Evolutionary conservation across 495 filamentous ascomycete species (phyloP).

Genomic region (Polyplosphaeria fusca): DNA sequence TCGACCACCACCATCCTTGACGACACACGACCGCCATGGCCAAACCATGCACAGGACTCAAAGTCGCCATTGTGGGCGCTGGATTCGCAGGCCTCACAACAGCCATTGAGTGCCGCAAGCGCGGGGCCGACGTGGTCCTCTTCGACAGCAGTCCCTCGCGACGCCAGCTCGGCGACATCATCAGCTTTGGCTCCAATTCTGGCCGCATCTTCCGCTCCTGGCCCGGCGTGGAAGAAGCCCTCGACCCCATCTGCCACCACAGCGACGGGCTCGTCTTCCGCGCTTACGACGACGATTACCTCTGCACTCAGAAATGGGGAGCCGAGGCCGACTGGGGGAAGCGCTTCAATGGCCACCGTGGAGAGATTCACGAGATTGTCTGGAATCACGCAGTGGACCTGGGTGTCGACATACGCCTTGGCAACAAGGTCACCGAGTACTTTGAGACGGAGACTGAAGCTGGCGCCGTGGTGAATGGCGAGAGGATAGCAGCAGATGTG

Average conservation of each 20-base stretch:
- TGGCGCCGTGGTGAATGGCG: conserved; percentile 54
- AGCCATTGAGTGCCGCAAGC: conserved; percentile 23
- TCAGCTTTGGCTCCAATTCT: conserved; percentile 28
- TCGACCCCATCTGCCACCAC: conserved; percentile 48
- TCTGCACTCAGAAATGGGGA: conserved; percentile 41
- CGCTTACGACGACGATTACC: conserved; percentile 42
- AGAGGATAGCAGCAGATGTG: conserved; percentile 53
- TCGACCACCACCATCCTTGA: too few relatives aligned
- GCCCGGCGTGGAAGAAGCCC: conserved; percentile 24
- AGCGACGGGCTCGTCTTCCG: conserved; percentile 45
- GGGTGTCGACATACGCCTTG: conserved; percentile 56
- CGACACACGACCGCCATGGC: too few relatives aligned
- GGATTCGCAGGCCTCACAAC: conserved; percentile 29
- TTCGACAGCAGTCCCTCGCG: conserved; percentile 4
- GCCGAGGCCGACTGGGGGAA: conserved; percentile 43
- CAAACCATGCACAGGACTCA: background rate
- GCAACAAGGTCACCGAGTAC: conserved; percentile 57
- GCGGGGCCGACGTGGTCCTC: conserved; percentile 10
- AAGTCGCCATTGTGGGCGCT: conserved; percentile 26
- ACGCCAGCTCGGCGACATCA: conserved; percentile 28
- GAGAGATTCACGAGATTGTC: conserved; percentile 60
- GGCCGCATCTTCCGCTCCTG: conserved; percentile 26
- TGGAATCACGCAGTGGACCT: conserved; percentile 55
- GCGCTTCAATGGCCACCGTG: conserved; percentile 59
- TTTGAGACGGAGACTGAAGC: conserved; percentile 57